These are phyloP conservation scores for Hypericum androsaemum DNA, from an alignment of 345 rosid genomes.

Conservation along the genomic window DNA sequence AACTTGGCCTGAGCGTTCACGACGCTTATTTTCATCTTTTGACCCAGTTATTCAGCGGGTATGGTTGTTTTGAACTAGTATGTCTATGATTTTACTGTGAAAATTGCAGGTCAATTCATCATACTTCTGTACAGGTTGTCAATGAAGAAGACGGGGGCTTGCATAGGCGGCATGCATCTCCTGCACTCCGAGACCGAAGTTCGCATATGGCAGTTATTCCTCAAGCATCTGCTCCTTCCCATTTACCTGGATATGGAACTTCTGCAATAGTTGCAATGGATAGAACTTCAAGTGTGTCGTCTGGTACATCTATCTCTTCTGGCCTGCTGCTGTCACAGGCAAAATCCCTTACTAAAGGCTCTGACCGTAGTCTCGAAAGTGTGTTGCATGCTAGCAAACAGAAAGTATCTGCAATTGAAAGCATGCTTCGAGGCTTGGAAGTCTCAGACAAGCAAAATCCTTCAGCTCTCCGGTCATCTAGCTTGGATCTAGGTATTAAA, in stretches of 20 bases:
- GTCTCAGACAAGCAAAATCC: conserved; percentile 76
- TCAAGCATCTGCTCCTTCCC: conserved; percentile 46
- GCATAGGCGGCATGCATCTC: conserved; percentile 95
- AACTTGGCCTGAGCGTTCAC: conserved; percentile 99
- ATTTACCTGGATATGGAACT: conserved; percentile 80
- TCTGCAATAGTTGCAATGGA: conserved; percentile 98
- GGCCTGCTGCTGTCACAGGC: conserved; percentile 71
- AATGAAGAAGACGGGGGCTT: conserved; percentile 95
- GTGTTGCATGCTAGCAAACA: conserved; percentile 95
- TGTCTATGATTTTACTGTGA: no score
- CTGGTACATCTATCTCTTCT: conserved; percentile 60
- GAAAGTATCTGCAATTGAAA: conserved; percentile 97
- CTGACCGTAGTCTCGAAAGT: conserved; percentile 90
- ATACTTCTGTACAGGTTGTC: conserved; percentile 43
- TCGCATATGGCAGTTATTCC: conserved; percentile 42
- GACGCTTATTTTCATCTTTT: conserved; percentile 79
- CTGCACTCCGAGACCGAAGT: conserved; percentile 83
- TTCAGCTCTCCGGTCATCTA: conserved; percentile 68
- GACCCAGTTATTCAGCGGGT: conserved; percentile 99
- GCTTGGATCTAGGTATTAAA: conserved; percentile 95
- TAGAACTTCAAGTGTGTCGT: conserved; percentile 64
- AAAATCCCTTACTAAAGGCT: conserved; percentile 53
- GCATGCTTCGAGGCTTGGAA: conserved; percentile 96
- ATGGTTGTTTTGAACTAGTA: conserved; percentile 12
- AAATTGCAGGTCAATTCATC: background rate